Percentiles rank a stretch among this genome's conserved stretches.
phyloP scores from a whole-genome alignment of 345 rosid species.

The Citrus cavaleriei region DNA sequence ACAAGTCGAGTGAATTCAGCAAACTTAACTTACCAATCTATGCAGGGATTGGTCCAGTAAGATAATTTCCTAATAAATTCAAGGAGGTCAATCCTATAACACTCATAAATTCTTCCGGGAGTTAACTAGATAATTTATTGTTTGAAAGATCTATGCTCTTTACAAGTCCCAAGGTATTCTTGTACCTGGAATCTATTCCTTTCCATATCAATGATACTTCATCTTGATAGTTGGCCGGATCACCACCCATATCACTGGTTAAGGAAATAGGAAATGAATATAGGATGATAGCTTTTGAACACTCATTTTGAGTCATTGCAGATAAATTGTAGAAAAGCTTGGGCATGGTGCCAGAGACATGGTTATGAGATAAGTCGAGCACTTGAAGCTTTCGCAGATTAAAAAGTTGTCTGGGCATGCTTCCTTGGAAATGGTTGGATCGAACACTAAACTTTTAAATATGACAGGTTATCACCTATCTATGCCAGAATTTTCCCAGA shows the following conservation, averaged over 20 bases:
- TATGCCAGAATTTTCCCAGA: constrained; percentile 12
- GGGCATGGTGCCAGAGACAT: constrained; percentile 1
- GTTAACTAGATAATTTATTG: background rate
- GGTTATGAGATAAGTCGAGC: constrained; percentile 2
- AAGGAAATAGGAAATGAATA: background rate
- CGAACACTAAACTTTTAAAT: constrained; percentile 7
- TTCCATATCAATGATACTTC: background rate
- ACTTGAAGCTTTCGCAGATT: background rate
- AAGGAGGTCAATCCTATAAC: background rate
- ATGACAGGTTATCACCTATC: background rate
- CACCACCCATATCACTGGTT: background rate
- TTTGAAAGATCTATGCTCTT: background rate
- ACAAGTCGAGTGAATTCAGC: background rate
- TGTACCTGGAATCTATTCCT: too few relatives aligned
- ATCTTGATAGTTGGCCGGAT: background rate
- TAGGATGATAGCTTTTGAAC: background rate
- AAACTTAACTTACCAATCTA: background rate
- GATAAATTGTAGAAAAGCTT: constrained; percentile 5
- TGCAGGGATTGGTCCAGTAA: background rate
- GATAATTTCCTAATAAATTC: background rate
- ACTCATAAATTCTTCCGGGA: background rate
- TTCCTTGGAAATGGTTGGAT: constrained; percentile 20
- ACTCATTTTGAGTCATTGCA: background rate
- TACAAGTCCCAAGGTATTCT: background rate
- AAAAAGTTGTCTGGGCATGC: background rate